Percentiles rank a stretch among this genome's conserved stretches.
Evolutionary conservation across 2,329 filamentous ascomycete genomes (phyloP).

Genomic region (Calonectria pseudoturangicola): DNA sequence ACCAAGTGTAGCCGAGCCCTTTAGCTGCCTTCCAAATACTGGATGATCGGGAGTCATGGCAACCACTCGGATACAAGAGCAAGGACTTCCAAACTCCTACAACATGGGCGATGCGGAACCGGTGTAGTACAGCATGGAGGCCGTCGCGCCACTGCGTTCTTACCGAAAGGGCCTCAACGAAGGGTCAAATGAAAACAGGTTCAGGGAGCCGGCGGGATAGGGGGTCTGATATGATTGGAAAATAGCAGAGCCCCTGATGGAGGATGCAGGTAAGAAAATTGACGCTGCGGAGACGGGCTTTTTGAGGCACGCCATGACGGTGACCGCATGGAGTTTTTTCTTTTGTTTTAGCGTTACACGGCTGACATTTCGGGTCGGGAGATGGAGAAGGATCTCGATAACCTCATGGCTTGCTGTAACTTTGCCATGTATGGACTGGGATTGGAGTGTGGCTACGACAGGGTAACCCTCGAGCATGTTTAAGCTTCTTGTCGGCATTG

Average conservation of each 20-base stretch:
- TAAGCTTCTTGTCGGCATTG: slow-evolving; percentile 16
- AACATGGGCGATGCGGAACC: slow-evolving; percentile 40
- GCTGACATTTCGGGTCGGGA: slow-evolving; percentile 33
- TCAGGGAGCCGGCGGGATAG: background rate
- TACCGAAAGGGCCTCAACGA: slow-evolving; percentile 22
- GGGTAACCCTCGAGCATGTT: slow-evolving; percentile 13
- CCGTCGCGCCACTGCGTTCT: slow-evolving; percentile 42
- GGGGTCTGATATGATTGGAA: slow-evolving; percentile 1
- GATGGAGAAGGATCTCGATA: slow-evolving; percentile 29
- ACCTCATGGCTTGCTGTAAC: slow-evolving; percentile 37
- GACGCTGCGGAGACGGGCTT: slow-evolving; percentile 5
- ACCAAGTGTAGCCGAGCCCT: background rate
- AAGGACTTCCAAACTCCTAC: slow-evolving; percentile 29
- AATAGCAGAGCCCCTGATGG: background rate
- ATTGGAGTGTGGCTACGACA: slow-evolving; percentile 8
- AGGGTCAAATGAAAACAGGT: background rate
- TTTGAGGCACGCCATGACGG: slow-evolving; percentile 22
- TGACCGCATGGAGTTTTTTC: slow-evolving; percentile 4
- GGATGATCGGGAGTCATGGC: slow-evolving; percentile 25
- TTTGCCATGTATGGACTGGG: slow-evolving; percentile 21
- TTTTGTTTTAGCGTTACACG: slow-evolving; percentile 24
- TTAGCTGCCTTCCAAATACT: slow-evolving; percentile 11
- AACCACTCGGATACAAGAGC: slow-evolving; percentile 30
- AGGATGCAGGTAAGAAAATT: slow-evolving; percentile 21
- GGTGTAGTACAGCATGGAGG: slow-evolving; percentile 41